These are phyloP conservation scores for Manihot esculenta DNA, from an alignment of 441 rosid species.

Conservation along the genomic window DNA sequence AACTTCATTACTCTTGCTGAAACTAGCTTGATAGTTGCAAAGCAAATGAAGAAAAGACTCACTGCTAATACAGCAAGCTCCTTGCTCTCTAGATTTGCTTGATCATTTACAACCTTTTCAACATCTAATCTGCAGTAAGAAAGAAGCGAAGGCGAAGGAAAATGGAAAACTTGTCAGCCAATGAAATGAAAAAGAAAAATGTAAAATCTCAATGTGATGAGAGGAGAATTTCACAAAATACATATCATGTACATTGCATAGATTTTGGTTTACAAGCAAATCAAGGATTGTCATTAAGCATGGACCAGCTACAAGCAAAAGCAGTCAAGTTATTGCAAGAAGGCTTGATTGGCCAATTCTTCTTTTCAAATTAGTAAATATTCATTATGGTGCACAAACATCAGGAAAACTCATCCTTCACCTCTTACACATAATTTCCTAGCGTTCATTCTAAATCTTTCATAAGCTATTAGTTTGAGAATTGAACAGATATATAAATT, in stretches of 20 bases:
- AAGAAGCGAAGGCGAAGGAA: background rate
- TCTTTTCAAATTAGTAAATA: background rate
- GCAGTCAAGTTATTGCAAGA: background rate
- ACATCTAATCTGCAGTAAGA: conserved; percentile 52
- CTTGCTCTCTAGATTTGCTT: conserved; percentile 60
- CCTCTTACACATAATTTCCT: too few relatives aligned
- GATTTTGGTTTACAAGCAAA: too few relatives aligned
- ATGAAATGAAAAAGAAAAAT: too few relatives aligned
- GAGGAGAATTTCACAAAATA: background rate
- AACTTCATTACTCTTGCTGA: conserved; percentile 38
- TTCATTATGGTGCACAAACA: too few relatives aligned
- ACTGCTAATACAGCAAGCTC: conserved; percentile 61
- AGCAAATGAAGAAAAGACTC: conserved; percentile 61
- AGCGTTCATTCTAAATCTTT: background rate
- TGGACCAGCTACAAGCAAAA: background rate
- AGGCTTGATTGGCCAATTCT: background rate
- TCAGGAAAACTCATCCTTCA: too few relatives aligned
- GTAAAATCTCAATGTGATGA: too few relatives aligned
- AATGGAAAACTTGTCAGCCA: conserved; percentile 13
- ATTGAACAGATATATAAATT: background rate
- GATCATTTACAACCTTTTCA: conserved; percentile 57
- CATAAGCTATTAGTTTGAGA: background rate
- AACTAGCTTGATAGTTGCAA: conserved; percentile 61
- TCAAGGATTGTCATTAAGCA: too few relatives aligned
- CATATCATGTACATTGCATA: background rate